Percentiles rank a stretch among this genome's conserved stretches.
phyloP scores from a whole-genome alignment of 495 filamentous ascomycete genomes.

The Neurospora sp. region DNA sequence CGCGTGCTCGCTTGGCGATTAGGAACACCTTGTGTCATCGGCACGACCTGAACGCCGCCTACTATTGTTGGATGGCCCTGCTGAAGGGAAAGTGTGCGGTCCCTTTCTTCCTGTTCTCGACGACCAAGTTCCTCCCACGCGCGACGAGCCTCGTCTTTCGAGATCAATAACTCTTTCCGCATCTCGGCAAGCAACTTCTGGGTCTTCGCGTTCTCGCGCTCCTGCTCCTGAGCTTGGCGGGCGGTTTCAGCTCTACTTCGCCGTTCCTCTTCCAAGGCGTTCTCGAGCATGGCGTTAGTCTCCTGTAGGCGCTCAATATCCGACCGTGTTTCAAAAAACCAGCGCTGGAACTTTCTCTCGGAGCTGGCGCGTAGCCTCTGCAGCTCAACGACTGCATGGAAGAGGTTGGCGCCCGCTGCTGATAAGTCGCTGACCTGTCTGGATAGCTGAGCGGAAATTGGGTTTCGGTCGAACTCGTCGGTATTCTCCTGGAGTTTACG shows the following conservation, averaged over 20 bases:
- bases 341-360: constrained; percentile 94
- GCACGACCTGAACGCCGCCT: constrained; percentile 92
- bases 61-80: constrained; percentile 83
- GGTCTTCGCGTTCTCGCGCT: constrained; percentile 54
- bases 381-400: constrained; percentile 93
- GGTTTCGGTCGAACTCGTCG: constrained; percentile 69
- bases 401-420: constrained; percentile 91
- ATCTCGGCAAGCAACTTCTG: constrained; percentile 75
- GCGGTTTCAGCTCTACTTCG: constrained; percentile 55
- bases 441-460: constrained; percentile 75
- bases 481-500: constrained; percentile 81
- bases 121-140: constrained; percentile 96
- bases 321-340: constrained; percentile 90
- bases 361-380: constrained; percentile 93
- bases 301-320: constrained; percentile 83
- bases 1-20: constrained; percentile 50
- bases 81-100: constrained; percentile 72
- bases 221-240: constrained; percentile 50
- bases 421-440: constrained; percentile 93
- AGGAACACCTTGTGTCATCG: constrained; percentile 71
- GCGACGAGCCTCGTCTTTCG: constrained; percentile 88
- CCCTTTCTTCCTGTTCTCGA: constrained; percentile 90
- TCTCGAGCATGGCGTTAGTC: constrained; percentile 69
- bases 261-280: constrained; percentile 61
- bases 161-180: constrained; percentile 83